Base-by-base conservation (phyloP, 2,329 filamentous ascomycete genomes). In the Sporothrix humicola region DNA sequence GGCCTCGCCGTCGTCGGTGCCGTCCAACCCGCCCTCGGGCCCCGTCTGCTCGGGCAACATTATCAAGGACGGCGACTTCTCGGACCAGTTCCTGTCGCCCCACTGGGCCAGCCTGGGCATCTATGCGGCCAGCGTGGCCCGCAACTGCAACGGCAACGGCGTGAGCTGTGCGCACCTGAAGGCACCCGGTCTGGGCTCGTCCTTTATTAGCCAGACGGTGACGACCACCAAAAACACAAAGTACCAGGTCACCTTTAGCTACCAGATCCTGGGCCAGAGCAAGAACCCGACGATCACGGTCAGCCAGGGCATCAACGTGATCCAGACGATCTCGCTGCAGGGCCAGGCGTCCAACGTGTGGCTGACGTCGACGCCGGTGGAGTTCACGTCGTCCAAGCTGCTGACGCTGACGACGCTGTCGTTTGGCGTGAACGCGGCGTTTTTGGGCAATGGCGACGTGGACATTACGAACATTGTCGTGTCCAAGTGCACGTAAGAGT, bases 401-500 rank as follows among this genome's bases (percentile, higher is more conserved):
- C 31, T 2, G 31, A 1, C 50, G 52, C 31, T 26, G 10, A 70
- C 68, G 52, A 17, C 12, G 52, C 31, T 70, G 50, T 56, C 68
- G 52, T 44, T 70, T 44, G 17, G 59, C 17, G 59, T 44, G 7
- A 63, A 63, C 37, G 52, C 50, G n/a, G 50, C 20, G 31, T 0
- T 3, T 2, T 8, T 9, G 3, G 52, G 68, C 52, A n/a, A 12
- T n/a, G 68, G n/a, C 68, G 10, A 70, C 7, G 68, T 70, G 15
- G 31, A 70, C 6, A 46, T 70, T 46, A 70, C 68, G 17, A 58
- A 70, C 68, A 26, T 70, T n/a, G 52, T 70, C 8, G 68, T 70
- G 50, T 54, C 26, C 26, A 42, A 50, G 37, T 70, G 68, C 52
- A 58, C 48, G 48, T 50, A 68, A 31, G 46, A 48, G 46, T 10